Base-by-base conservation (phyloP, 805 yeast species). In the Kurtzmaniella fragi region DNA sequence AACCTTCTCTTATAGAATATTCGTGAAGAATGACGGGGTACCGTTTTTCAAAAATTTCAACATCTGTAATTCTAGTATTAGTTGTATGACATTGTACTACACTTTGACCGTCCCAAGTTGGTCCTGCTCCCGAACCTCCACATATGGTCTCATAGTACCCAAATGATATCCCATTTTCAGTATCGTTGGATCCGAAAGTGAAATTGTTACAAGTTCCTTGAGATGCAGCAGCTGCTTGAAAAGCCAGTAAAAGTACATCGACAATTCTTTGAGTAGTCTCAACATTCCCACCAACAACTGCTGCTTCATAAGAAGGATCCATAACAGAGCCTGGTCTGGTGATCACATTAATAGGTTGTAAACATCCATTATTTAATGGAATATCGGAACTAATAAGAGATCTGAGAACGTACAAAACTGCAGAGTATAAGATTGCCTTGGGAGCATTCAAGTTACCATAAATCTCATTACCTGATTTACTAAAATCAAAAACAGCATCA, bases 21-120 rank as follows among this genome's bases (percentile, higher is more conserved):
- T 84, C 82, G 42, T 75, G 78, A 26, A 89, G 60, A 7, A 89
- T 62, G 6, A 86, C 90, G 0, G 97, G 96, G 53, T 89, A 89
- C 38, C 96, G 68, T 57, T 84, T 81, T 58, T 89, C 96, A 54
- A 89, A 82, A 10, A 89, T 74, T 60, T 89, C 97, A 5, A 89
- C 82, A 56, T 89, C 97, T 0, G 97, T 89, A 61, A 89, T 86
- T 53, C 95, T 73, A 2, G 97, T 89, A 61, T 89, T 89, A 20
- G 96, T 90, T 82, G 91, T 89, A 58, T 89, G 93, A 5, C 95
- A 85, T 53, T 89, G 96, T 2, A 89, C 95, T n/a, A 87, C 96
- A 43, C 82, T 75, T 37, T 82, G 83, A 33, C 96, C 96, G 49
- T 83, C 64, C 90, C 95, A 88, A 2, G 80, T 79, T 1, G 83